These are phyloP conservation scores for Microdochium trichocladiopsis DNA, from an alignment of 2,329 filamentous ascomycete species.

Conservation along the genomic window DNA sequence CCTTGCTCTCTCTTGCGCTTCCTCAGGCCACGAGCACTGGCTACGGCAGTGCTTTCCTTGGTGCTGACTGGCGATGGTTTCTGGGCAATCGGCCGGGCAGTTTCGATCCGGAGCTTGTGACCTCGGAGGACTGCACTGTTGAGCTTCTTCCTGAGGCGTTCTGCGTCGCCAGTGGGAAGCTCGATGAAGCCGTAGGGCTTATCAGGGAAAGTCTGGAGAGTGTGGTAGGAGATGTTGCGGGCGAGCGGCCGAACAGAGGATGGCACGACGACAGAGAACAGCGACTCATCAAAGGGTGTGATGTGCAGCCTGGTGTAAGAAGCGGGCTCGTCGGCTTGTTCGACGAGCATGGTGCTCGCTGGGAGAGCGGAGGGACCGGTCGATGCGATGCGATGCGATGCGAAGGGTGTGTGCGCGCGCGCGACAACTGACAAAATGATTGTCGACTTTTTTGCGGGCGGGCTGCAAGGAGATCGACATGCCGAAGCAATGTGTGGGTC, in stretches of 20 bases:
- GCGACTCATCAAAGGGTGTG: conserved; percentile 70
- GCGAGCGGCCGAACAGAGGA: conserved; percentile 58
- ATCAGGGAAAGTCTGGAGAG: conserved; percentile 81
- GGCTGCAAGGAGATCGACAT: neutral
- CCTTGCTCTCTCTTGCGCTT: conserved; percentile 46
- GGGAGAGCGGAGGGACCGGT: neutral
- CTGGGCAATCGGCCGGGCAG: conserved; percentile 47
- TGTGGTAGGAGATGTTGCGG: conserved; percentile 82
- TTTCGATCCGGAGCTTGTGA: conserved; percentile 76
- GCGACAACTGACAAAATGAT: too few species aligned
- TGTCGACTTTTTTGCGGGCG: neutral
- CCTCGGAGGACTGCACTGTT: conserved; percentile 83
- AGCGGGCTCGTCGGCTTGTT: conserved; percentile 6
- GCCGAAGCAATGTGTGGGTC: neutral
- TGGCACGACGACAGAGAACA: conserved; percentile 67
- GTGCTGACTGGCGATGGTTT: conserved; percentile 17
- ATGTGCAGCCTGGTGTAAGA: conserved; percentile 68
- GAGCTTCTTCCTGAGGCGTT: conserved; percentile 86
- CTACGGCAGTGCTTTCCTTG: conserved; percentile 14
- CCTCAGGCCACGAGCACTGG: conserved; percentile 11
- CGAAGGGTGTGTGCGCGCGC: too few species aligned
- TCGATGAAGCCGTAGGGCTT: conserved; percentile 86
- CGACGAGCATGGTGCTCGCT: neutral
- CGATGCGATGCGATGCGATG: neutral
- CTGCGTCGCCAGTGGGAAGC: conserved; percentile 71